Evolutionary conservation across 73 alveolate species (phyloP), one percentile per base, ranked within the genome.

Genomic region (Paramecium biaurelia): DNA sequence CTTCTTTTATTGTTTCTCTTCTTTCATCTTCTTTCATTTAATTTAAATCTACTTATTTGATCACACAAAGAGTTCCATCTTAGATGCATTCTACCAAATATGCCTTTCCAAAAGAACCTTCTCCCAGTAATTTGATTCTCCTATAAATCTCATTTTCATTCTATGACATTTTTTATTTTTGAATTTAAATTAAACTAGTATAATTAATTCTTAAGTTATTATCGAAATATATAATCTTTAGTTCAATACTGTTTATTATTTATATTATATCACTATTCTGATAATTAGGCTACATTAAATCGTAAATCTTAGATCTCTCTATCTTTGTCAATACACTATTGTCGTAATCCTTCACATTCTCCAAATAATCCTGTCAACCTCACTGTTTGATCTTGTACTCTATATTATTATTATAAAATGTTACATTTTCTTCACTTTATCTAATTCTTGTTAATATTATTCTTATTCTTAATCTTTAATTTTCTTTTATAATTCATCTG

Each of bases 91-190:
- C 94, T 43, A 96, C 98, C 45, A 98, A 93, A 92, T 92, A 98
- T 30, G 99, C 98, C 87, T 97, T 97, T 37, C 99, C 99, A 92
- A 94, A 98, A 57, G 99, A 92, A 5, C 99, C 99, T 89, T 97
- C 98, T n/a, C 99, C 99, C 32, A 98, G 74, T 28, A 96, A 94
- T 68, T 85, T 93, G 57, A 98, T 53, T 59, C 97, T 95, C 86
- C 93, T 98, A 74, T 96, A 97, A 8, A 95, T 49, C 85, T 96
- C 99, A 79, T 85, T 70, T 68, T 79, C 92, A 59, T 68, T 72
- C 58, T 72, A 72, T 30, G 86, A 26, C 86, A 72, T 72, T 32
- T 34, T 53, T 53, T 53, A 53, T 53, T n/a, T 63, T 63, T 63
- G 84, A 63, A 63, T 63, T 63, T 63, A 63, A 63, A 63, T 63